phyloP scores from a whole-genome alignment of 306 rosid species.

The Gastrolobium bilobum region DNA sequence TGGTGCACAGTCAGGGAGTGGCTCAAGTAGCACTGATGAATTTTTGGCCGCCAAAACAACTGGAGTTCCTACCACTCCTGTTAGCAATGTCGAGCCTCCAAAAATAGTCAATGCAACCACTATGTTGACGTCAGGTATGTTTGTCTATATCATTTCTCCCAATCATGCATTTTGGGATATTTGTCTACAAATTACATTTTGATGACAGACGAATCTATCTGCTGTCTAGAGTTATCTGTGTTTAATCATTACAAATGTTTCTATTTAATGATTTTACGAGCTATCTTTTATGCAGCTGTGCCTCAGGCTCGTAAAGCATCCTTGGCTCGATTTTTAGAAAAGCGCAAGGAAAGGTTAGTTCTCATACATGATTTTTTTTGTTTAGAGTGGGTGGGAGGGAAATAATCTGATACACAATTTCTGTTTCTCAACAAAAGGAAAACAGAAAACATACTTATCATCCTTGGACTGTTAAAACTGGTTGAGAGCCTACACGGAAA shows the following conservation, averaged over 20 bases:
- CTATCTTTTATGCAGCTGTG: conserved; percentile 61
- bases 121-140: conserved; percentile 80
- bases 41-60: conserved; percentile 63
- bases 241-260: conserved; percentile 31
- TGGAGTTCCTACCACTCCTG: conserved; percentile 59
- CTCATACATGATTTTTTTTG: background rate
- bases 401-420: background rate
- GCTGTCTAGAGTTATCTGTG: conserved; percentile 19
- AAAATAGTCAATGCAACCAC: conserved; percentile 57
- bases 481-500: background rate
- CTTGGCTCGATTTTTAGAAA: conserved; percentile 87
- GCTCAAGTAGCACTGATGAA: conserved; percentile 88
- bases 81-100: conserved; percentile 70
- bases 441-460: background rate
- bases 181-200: background rate
- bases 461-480: conserved; percentile 17
- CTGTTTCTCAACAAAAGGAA: conserved; percentile 9
- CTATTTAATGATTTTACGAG: conserved; percentile 30
- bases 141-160: conserved; percentile 14
- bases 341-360: conserved; percentile 93
- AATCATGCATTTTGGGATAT: background rate
- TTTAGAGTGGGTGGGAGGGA: background rate
- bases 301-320: conserved; percentile 97
- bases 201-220: background rate
- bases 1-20: conserved; percentile 78